These are phyloP conservation scores for Boletus austroedulis DNA, from an alignment of 1,284 basidiomycete genomes.

Conservation along the genomic window DNA sequence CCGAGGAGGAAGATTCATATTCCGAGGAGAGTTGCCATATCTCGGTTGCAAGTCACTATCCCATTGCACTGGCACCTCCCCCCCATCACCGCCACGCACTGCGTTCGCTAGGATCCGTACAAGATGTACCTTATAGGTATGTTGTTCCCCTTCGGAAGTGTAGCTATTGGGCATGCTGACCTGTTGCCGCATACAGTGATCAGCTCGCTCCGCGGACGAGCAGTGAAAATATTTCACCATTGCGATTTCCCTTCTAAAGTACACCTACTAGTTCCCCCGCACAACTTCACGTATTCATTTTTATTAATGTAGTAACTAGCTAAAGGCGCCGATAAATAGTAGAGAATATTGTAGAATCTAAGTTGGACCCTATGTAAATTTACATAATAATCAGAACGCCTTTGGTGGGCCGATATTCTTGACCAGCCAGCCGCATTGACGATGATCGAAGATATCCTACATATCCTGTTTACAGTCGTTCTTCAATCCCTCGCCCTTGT, in stretches of 20 bases:
- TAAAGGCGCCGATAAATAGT: too few relatives aligned
- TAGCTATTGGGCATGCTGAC: slow-evolving; percentile 2
- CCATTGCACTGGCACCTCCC: slow-evolving; percentile 28
- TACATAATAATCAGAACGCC: too few relatives aligned
- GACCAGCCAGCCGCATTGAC: too few relatives aligned
- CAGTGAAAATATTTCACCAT: background rate
- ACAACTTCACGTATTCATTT: too few relatives aligned
- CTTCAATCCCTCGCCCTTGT: too few relatives aligned
- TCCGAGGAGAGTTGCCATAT: slow-evolving; percentile 20
- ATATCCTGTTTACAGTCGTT: too few relatives aligned
- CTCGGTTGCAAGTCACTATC: slow-evolving; percentile 10
- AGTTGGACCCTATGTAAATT: too few relatives aligned
- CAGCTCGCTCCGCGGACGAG: background rate
- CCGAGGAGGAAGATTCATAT: slow-evolving; percentile 27
- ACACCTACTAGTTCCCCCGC: too few relatives aligned
- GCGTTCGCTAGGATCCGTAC: slow-evolving; percentile 11
- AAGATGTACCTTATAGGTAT: slow-evolving; percentile 22
- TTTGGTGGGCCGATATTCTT: too few relatives aligned
- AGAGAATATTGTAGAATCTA: too few relatives aligned
- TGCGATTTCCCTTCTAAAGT: background rate
- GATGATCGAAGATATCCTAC: too few relatives aligned
- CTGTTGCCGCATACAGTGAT: background rate
- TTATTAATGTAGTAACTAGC: too few relatives aligned
- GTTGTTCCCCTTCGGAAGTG: background rate
- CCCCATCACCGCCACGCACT: slow-evolving; percentile 30